Percentiles rank a stretch among this genome's conserved stretches.
Evolutionary conservation across 805 yeast species (phyloP).

Genomic region (Saccharomyces paradoxus): DNA sequence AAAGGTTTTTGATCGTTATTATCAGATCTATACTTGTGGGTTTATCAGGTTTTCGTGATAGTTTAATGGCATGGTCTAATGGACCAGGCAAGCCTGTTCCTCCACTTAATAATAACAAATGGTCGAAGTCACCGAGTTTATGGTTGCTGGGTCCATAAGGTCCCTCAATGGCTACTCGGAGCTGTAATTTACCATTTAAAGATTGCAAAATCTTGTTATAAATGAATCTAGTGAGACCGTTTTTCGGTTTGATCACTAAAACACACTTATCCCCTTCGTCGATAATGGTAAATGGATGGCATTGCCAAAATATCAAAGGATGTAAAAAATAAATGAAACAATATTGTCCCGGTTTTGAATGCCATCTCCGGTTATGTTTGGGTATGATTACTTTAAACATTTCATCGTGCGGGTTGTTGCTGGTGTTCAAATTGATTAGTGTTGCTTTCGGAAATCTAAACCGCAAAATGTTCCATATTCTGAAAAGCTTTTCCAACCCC

Average conservation of each 20-base stretch:
- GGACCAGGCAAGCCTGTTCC: conserved; percentile 70
- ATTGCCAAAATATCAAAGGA: conserved; percentile 44
- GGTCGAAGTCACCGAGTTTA: conserved; percentile 36
- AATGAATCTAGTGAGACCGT: conserved; percentile 39
- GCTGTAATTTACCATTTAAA: conserved; percentile 20
- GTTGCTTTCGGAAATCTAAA: conserved; percentile 17
- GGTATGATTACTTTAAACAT: conserved; percentile 16
- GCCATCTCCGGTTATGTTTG: conserved; percentile 26
- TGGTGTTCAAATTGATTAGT: conserved; percentile 8
- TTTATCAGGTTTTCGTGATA: conserved; percentile 14
- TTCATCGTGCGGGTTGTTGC: conserved; percentile 6
- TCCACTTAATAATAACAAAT: conserved; percentile 56
- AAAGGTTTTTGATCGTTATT: conserved; percentile 10
- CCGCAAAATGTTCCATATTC: conserved; percentile 29
- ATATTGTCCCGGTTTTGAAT: conserved; percentile 37
- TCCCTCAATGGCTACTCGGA: conserved; percentile 48
- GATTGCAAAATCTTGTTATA: conserved; percentile 27
- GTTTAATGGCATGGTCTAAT: conserved; percentile 38
- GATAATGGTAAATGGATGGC: conserved; percentile 50
- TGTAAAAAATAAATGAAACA: conserved; percentile 41
- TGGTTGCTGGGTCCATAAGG: conserved; percentile 58
- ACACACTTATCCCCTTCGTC: conserved; percentile 34
- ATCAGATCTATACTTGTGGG: conserved; percentile 10
- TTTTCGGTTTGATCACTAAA: conserved; percentile 39
- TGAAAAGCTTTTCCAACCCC: conserved; percentile 34